These are phyloP conservation scores for Aspergillus sp. DNA, from an alignment of 2,329 filamentous ascomycete species.

Conservation along the genomic window DNA sequence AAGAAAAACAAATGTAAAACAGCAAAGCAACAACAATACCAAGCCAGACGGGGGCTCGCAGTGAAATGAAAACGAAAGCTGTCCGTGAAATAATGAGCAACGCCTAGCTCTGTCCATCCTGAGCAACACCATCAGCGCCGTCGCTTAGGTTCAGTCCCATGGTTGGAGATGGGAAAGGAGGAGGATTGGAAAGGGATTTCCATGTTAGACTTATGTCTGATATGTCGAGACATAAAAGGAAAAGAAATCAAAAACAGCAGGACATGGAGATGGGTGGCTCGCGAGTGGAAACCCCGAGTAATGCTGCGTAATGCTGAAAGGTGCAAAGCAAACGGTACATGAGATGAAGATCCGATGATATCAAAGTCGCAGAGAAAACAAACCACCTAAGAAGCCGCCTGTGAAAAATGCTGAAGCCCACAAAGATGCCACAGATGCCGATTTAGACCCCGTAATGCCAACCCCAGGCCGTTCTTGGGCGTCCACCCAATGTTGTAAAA, in stretches of 20 bases:
- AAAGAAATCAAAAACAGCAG: constrained; percentile 3
- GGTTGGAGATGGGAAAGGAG: constrained; percentile 11
- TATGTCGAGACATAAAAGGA: constrained; percentile 2
- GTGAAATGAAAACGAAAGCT: not conserved
- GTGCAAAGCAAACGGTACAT: constrained; percentile 20
- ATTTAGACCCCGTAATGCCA: constrained; percentile 25
- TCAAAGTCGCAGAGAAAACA: constrained; percentile 12
- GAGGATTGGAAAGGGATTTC: not conserved
- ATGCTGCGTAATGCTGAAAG: constrained; percentile 11
- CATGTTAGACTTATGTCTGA: not conserved
- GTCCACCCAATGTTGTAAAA: constrained; percentile 18
- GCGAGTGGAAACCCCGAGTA: constrained; percentile 13
- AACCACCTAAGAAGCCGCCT: constrained; percentile 18
- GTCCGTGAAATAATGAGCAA: constrained; percentile 16
- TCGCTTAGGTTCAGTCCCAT: constrained; percentile 27
- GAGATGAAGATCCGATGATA: constrained; percentile 21
- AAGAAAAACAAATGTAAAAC: constrained; percentile 7
- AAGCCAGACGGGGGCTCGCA: constrained; percentile 2
- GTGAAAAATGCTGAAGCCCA: constrained; percentile 22
- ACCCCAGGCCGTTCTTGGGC: constrained; percentile 26
- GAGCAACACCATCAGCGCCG: constrained; percentile 34
- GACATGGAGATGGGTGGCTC: constrained; percentile 7
- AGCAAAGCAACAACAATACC: constrained; percentile 4
- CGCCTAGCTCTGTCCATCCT: constrained; percentile 19
- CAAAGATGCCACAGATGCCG: constrained; percentile 32